These are phyloP conservation scores for Suillus ampliporus DNA, from an alignment of 768 basidiomycete species.

Conservation along the genomic window DNA sequence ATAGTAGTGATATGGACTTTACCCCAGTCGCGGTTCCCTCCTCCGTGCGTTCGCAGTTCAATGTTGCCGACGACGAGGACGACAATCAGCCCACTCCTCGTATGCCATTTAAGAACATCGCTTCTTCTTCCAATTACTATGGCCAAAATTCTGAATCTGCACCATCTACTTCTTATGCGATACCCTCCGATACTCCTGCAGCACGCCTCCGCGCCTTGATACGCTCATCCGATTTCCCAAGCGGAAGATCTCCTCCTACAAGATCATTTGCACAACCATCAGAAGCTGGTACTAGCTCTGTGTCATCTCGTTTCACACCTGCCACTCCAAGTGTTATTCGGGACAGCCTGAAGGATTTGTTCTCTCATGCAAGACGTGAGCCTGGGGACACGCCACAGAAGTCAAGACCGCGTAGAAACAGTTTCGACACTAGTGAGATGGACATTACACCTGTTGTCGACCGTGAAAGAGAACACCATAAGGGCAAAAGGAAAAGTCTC, in stretches of 20 bases:
- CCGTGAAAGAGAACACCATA: constrained; percentile 48
- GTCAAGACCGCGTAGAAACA: constrained; percentile 54
- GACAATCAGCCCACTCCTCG: constrained; percentile 39
- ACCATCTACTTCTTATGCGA: constrained; percentile 13
- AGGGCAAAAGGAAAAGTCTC: constrained; percentile 60
- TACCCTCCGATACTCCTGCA: constrained; percentile 53
- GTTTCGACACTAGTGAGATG: constrained; percentile 63
- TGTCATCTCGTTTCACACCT: constrained; percentile 24
- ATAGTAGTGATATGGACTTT: constrained; percentile 18
- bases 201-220: constrained; percentile 68
- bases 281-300: constrained; percentile 30
- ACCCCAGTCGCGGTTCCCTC: constrained; percentile 30
- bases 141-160: constrained; percentile 14
- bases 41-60: constrained; percentile 19
- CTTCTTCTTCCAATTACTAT: constrained; percentile 17
- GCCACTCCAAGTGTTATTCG: constrained; percentile 54
- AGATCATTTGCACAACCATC: constrained; percentile 31
- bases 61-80: constrained; percentile 28
- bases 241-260: constrained; percentile 33
- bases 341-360: constrained; percentile 66
- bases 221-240: constrained; percentile 50
- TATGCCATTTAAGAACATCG: constrained; percentile 27
- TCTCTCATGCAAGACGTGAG: constrained; percentile 68
- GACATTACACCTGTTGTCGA: constrained; percentile 56
- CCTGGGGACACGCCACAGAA: constrained; percentile 71